Evolutionary conservation across 176 grass and related monocot genomes (phyloP).

Genomic region (Saccharum officinarum): DNA sequence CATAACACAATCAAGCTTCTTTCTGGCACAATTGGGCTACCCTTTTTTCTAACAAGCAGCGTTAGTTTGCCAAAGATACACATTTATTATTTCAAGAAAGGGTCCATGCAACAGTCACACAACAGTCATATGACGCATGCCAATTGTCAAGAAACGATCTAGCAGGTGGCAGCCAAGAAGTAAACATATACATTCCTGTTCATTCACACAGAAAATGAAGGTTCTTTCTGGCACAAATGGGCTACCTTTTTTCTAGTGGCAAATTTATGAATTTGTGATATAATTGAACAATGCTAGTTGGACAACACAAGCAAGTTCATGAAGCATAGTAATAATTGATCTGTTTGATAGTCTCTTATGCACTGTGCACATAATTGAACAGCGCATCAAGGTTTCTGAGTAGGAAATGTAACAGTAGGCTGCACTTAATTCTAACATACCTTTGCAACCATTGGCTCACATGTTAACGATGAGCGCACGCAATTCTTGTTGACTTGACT

Average conservation of each 20-base stretch:
- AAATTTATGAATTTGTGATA: not conserved
- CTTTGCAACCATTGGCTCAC: no score
- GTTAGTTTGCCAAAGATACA: not conserved
- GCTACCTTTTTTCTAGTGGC: no score
- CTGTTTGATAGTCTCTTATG: not conserved
- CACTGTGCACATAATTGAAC: not conserved
- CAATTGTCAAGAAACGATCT: constrained; percentile 1
- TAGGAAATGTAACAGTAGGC: no score
- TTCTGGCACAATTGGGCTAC: no score
- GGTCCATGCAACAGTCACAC: not conserved
- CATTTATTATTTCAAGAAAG: not conserved
- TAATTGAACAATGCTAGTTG: not conserved
- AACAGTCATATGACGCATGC: not conserved
- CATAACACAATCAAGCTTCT: no score
- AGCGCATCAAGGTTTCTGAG: not conserved
- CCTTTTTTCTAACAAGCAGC: not conserved
- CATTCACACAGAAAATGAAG: not conserved
- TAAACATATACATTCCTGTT: not conserved
- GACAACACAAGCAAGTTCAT: not conserved
- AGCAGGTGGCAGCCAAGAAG: not conserved
- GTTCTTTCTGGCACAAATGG: not conserved
- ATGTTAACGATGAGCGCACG: no score
- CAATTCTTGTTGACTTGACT: no score
- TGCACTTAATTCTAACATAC: no score
- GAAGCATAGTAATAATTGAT: not conserved